Evolutionary conservation across 2,329 filamentous ascomycete species (phyloP).

Genomic region (Thielaviopsis ethacetica): DNA sequence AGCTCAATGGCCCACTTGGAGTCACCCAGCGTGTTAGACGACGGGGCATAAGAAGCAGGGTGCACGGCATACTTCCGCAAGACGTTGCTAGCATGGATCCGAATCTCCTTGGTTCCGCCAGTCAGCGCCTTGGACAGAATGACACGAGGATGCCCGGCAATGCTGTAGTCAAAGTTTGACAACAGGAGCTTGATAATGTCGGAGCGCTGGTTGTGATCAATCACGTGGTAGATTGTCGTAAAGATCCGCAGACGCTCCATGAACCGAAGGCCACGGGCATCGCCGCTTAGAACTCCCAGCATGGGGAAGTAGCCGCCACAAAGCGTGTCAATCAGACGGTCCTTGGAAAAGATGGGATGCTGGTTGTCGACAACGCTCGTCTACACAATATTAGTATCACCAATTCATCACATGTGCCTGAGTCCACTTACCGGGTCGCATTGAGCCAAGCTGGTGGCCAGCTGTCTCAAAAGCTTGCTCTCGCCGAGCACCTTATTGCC

Average conservation of each 20-base stretch:
- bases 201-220: slow-evolving; percentile 77
- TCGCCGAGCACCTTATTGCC: slow-evolving; percentile 74
- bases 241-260: slow-evolving; percentile 95
- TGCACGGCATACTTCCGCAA: slow-evolving; percentile 70
- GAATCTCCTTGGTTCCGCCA: slow-evolving; percentile 76
- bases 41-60: slow-evolving; percentile 15
- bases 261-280: slow-evolving; percentile 69
- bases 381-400: slow-evolving; percentile 19
- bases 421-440: slow-evolving; percentile 57
- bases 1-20: slow-evolving; percentile 93
- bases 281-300: slow-evolving; percentile 71
- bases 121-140: slow-evolving; percentile 89
- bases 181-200: slow-evolving; percentile 82
- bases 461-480: slow-evolving; percentile 82
- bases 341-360: slow-evolving; percentile 74
- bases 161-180: slow-evolving; percentile 79
- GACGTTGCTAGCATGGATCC: slow-evolving; percentile 76
- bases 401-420: not conserved
- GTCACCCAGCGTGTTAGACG: slow-evolving; percentile 25
- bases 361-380: slow-evolving; percentile 62
- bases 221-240: slow-evolving; percentile 99
- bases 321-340: slow-evolving; percentile 71
- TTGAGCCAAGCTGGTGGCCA: slow-evolving; percentile 90
- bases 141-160: slow-evolving; percentile 78
- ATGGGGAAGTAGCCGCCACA: slow-evolving; percentile 90